Base-by-base conservation (phyloP, 2,329 filamentous ascomycete genomes). In the Monosporascus sp. region DNA sequence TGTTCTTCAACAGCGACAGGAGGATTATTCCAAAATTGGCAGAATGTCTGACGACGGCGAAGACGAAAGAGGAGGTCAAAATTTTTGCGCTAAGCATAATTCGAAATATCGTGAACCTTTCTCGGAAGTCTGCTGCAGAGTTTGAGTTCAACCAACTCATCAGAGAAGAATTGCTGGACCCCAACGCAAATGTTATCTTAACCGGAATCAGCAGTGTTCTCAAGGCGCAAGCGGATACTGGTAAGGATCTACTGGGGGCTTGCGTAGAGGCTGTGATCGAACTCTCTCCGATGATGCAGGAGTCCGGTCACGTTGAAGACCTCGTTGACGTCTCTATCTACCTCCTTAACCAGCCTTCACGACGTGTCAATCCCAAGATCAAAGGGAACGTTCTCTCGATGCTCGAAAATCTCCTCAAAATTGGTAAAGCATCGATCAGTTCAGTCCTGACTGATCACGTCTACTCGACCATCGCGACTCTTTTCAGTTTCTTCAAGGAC, bases 401-500 rank as follows among this genome's bases (percentile, higher is more conserved):
- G 49, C 73, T 97, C 18, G 84, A 94, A 65, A 83, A 87, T 55
- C 95, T 97, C 58, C 79, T 96, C 45, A 83, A 84, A 8, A 73
- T 88, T 2, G 83, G 83, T 55, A 74, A 83, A 52, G 71, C 80
- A 9, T 71, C 79, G 47, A 76, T 79, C 54, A 78, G 88, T 48
- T 63, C 70, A 6, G 76, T 79, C 24, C 72, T 93, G 17, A 82
- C 82, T 48, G 72, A 79, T 45, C 78, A 81, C 37, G 82, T 95
- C 1, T 96, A 88, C 66, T 76, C 83, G 46, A 89, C 89, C 0
- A 72, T 94, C 9, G 87, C 89, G 4, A 85, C 89, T 0, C 79
- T 97, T 37, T 97, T 96, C 66, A 89, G 90, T 51, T 96, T 92
- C 67, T 93, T 97, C 74, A 89, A 85, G 61, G 92, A 97, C 68